Evolutionary conservation across 257 asterid species (phyloP).

Genomic region (Nicotiana noctiflora): DNA sequence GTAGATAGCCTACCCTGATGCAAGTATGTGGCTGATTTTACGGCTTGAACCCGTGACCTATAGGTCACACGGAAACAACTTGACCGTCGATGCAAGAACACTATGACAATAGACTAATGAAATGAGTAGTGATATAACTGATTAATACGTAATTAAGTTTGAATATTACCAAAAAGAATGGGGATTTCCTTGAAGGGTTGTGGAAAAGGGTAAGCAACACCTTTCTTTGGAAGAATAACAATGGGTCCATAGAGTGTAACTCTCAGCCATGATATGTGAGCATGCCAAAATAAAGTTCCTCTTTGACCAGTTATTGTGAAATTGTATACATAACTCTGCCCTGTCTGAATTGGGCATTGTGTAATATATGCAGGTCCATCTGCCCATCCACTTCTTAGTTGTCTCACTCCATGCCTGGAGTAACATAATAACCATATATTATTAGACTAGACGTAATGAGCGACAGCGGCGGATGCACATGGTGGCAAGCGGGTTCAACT

Average conservation of each 20-base stretch:
- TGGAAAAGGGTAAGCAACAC: constrained; percentile 46
- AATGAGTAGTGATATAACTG: neutral
- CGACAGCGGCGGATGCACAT: no score
- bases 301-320: constrained; percentile 54
- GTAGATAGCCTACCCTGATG: no score
- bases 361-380: constrained; percentile 62
- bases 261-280: constrained; percentile 68
- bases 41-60: no score
- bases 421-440: neutral
- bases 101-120: neutral
- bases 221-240: constrained; percentile 46
- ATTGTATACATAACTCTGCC: constrained; percentile 48
- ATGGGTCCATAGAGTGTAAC: constrained; percentile 57
- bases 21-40: no score
- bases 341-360: constrained; percentile 59
- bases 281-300: constrained; percentile 66
- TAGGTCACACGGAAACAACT: no score
- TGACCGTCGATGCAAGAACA: no score
- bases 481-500: no score
- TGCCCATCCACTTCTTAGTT: constrained; percentile 63
- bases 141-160: neutral
- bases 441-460: neutral
- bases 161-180: constrained; percentile 36
- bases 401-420: constrained; percentile 58
- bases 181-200: constrained; percentile 49